These are phyloP conservation scores for Delonix regia DNA, from an alignment of 306 rosid species.

Conservation along the genomic window DNA sequence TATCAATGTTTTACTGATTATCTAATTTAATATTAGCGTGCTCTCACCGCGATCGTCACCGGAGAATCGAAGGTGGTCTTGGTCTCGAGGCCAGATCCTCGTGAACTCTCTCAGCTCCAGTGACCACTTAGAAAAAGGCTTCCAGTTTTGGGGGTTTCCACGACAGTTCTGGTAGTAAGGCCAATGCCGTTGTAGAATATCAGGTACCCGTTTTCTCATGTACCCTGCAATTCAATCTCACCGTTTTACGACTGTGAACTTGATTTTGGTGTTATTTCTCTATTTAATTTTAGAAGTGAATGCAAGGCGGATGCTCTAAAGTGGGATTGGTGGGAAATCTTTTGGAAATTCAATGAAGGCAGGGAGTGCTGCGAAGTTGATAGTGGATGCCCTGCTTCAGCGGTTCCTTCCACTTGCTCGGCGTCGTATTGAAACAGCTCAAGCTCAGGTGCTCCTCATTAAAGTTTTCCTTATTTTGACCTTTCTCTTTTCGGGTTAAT, in stretches of 20 bases:
- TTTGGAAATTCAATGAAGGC: slow-evolving; percentile 64
- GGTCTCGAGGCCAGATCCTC: neutral
- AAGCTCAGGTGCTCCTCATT: slow-evolving; percentile 65
- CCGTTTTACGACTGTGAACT: neutral
- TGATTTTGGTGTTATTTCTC: slow-evolving; percentile 9
- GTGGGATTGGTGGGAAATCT: slow-evolving; percentile 10
- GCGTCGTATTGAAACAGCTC: slow-evolving; percentile 98
- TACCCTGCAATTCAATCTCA: neutral
- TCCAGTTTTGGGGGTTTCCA: neutral
- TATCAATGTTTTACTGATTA: neutral
- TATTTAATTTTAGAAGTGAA: neutral
- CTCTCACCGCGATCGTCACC: slow-evolving; percentile 1
- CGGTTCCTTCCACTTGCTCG: slow-evolving; percentile 98
- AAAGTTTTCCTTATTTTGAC: neutral
- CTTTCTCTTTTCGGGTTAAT: neutral
- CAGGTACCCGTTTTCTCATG: neutral
- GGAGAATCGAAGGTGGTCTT: neutral
- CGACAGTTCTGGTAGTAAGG: neutral
- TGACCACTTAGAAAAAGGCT: neutral
- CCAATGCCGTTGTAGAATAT: slow-evolving; percentile 9
- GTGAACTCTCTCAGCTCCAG: slow-evolving; percentile 4
- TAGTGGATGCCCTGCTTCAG: slow-evolving; percentile 97
- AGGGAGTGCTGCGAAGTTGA: slow-evolving; percentile 95
- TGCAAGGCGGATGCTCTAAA: slow-evolving; percentile 2
- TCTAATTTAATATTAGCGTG: neutral